Base-by-base conservation (phyloP, 352 stramenopile species). In the Blastocystis sp. region DNA sequence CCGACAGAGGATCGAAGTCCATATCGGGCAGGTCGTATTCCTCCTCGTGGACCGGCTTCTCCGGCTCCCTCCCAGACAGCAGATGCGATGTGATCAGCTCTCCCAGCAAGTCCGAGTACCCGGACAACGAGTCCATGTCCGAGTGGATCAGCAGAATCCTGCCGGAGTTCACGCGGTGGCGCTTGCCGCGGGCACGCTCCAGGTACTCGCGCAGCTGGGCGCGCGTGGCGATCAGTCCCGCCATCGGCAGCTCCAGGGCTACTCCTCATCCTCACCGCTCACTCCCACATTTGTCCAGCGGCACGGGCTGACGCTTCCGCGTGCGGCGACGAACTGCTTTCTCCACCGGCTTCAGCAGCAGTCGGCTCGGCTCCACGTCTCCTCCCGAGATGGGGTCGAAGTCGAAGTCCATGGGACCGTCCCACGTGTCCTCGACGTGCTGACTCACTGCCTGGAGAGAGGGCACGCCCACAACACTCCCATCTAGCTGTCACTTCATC, bases 271-370 rank as follows among this genome's bases (percentile, higher is more conserved):
- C 9, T 52, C 38, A 76, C 43, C 7, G 23, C 11, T 9, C 14
- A 76, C 14, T 28, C 3, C 65, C 7, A 76, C 65, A 76, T 76
- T 76, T 43, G n/a, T 76, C 65, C 38, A 76, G 43, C 14, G 11
- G 34, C n/a, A 76, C 5, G 11, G 43, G 10, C 34, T 21, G n/a
- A 53, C 65, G n/a, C 34, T 76, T 76, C 0, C 38, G 62, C 34
- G 21, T 17, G 21, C 62, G 7, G 62, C 62, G 62, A 69, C n/a
- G 34, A 17, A 0, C 62, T 0, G n/a, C 34, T 1, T 76, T 76
- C n/a, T 76, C 65, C 3, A 43, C 4, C 9, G 65, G 65, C n/a
- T 76, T 76, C 38, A 76, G n/a, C 14, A 76, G n/a, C 14, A 17
- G 3, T 28, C 17, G 38, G 7, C n/a, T 38, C 21, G 4, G 23